Evolutionary conservation across 2,329 filamentous ascomycete species (phyloP).

Genomic region (Setomelanomma holmii): DNA sequence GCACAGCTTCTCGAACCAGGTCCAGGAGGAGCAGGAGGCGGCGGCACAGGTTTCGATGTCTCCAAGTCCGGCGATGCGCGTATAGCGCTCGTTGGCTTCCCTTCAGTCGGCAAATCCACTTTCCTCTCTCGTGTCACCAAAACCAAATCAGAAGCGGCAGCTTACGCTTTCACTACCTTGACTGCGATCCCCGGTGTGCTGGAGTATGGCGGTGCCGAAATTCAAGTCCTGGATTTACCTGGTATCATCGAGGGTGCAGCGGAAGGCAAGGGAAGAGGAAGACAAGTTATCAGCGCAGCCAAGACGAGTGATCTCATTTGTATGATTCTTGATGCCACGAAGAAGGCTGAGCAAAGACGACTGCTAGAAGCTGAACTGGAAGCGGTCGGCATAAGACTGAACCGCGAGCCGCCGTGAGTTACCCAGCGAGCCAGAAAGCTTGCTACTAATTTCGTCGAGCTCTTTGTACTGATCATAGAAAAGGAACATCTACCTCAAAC

Average conservation of each 20-base stretch:
- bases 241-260: slow-evolving; percentile 98
- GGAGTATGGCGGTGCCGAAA: slow-evolving; percentile 97
- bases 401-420: slow-evolving; percentile 85
- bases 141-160: slow-evolving; percentile 93
- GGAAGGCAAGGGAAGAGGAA: slow-evolving; percentile 92
- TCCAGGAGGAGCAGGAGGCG: slow-evolving; percentile 77
- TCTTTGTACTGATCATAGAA: slow-evolving; percentile 1
- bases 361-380: slow-evolving; percentile 91
- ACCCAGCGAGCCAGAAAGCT: not conserved
- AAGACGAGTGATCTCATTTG: slow-evolving; percentile 98
- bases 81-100: slow-evolving; percentile 97
- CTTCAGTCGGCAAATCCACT: slow-evolving; percentile 97
- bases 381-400: slow-evolving; percentile 91
- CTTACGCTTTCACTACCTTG: slow-evolving; percentile 96
- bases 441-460: not conserved
- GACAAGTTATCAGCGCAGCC: slow-evolving; percentile 96
- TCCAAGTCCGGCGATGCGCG: slow-evolving; percentile 96
- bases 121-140: slow-evolving; percentile 99
- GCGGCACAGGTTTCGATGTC: slow-evolving; percentile 83
- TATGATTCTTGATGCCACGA: slow-evolving; percentile 97
- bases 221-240: slow-evolving; percentile 95
- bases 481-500: slow-evolving; percentile 96
- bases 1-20: slow-evolving; percentile 93
- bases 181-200: slow-evolving; percentile 97
- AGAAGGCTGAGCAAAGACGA: slow-evolving; percentile 90